Conservation (phyloP, 75 land plant genomes). For the Cunninghamia lanceolata region DNA sequence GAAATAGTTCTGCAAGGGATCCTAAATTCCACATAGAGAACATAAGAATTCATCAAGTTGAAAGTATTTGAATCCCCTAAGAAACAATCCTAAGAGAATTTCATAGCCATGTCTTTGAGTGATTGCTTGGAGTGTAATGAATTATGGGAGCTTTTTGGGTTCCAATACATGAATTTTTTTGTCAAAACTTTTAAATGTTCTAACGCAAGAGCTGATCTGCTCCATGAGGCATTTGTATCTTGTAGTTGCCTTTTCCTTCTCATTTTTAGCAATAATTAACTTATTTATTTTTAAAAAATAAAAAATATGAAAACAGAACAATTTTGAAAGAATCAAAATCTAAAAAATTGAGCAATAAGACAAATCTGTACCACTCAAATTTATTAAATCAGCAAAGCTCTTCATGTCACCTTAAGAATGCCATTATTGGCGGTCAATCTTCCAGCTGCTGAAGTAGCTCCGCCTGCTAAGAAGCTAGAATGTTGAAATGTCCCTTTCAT, state of each 20-base stretch:
- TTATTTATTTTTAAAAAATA: neutral
- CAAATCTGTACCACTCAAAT: neutral
- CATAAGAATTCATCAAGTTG: neutral
- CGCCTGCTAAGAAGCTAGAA: slow-evolving; percentile 69
- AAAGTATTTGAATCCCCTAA: too few species aligned
- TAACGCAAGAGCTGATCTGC: neutral
- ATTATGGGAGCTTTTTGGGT: too few species aligned
- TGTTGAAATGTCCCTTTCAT: slow-evolving; percentile 60
- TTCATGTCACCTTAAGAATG: slow-evolving; percentile 34
- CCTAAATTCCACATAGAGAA: neutral
- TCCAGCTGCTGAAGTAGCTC: slow-evolving; percentile 65
- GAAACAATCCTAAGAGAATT: too few species aligned
- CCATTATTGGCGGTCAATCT: slow-evolving; percentile 46
- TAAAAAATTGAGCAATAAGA: neutral
- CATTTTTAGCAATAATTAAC: neutral
- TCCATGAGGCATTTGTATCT: neutral
- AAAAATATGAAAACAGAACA: neutral
- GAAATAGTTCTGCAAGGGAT: neutral
- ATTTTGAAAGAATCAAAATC: neutral
- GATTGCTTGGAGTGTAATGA: too few species aligned
- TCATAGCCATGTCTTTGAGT: too few species aligned
- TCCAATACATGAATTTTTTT: too few species aligned
- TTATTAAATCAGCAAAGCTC: neutral
- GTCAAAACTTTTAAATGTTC: neutral
- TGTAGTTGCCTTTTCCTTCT: neutral